Evolutionary conservation across 371 early-diverging fungal species (phyloP), one percentile per base, ranked within the genome.

Genomic region (Chytridiales sp.): DNA sequence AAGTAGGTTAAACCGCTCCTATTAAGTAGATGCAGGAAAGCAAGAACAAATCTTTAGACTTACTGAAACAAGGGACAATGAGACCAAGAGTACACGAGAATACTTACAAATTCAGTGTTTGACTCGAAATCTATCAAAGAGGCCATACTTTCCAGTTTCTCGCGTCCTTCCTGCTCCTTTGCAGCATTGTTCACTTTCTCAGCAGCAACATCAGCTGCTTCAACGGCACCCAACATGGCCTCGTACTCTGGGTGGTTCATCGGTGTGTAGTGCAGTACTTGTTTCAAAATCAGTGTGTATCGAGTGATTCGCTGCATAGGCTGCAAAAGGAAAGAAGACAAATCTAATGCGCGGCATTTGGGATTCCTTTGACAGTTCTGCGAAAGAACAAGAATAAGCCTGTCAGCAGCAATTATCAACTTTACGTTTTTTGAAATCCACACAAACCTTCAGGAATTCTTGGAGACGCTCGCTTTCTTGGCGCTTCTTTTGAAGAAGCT

Each of bases 271-370:
- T 93, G 84, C 42, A 94, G 74, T 48, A 96, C 86, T 74, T 93
- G 88, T 46, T 88, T 85, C 41, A 96, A 75, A 4, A 97, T 74
- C 31, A 97, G 79, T 2, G 95, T 88, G 70, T 95, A 95, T 70
- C 94, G 77, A 32, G 93, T 94, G 31, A 97, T 87, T 39, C 98
- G 84, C 69, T 97, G 97, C 73, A 95, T 86, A 4, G 98, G 98
- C 36, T 90, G 81, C 31, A 97, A 75, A 56, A 97, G 70, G 62
- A 89, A 97, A 40, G 91, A 88, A 13, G 87, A 85, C 3, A 97
- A 79, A 40, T 92, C 91, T 49, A 97, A 68, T 9, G 83, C 78
- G 5, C 91, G 85, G 67, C 92, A 93, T 40, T 83, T 76, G 0
- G 88, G 85, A 48, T 75, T 85, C 73, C 54, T 27, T 49, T 68